These are phyloP conservation scores for Fusarium anguioides DNA, from an alignment of 2,329 filamentous ascomycete species.

Conservation along the genomic window DNA sequence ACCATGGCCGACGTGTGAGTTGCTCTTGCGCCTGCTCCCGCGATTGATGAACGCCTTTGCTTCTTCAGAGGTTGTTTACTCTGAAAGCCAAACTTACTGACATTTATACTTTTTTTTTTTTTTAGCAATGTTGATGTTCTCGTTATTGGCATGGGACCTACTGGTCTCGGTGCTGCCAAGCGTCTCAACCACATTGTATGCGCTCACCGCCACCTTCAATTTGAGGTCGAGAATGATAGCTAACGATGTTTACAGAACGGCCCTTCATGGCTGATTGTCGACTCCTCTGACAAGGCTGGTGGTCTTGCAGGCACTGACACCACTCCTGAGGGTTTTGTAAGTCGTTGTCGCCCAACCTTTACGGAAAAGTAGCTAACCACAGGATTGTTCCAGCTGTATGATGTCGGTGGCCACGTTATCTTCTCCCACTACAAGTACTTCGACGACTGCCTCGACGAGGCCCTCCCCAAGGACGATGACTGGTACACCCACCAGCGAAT, in stretches of 20 bases:
- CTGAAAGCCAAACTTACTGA: constrained; percentile 30
- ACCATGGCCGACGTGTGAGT: constrained; percentile 57
- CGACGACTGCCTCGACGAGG: constrained; percentile 98
- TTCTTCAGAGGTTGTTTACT: not conserved
- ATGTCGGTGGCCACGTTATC: constrained; percentile 98
- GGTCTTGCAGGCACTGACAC: constrained; percentile 96
- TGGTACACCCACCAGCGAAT: constrained; percentile 99
- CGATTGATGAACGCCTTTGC: constrained; percentile 10
- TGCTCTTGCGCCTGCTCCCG: constrained; percentile 21
- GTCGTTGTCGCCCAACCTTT: constrained; percentile 56
- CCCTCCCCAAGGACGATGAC: constrained; percentile 90
- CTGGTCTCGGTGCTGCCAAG: constrained; percentile 97
- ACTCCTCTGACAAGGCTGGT: constrained; percentile 90
- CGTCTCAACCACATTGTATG: constrained; percentile 94
- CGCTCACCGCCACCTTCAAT: constrained; percentile 50
- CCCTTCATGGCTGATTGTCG: constrained; percentile 95
- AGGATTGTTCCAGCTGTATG: constrained; percentile 78
- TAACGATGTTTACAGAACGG: constrained; percentile 71
- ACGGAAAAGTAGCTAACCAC: constrained; percentile 33
- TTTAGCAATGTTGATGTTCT: constrained; percentile 91
- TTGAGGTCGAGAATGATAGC: constrained; percentile 35
- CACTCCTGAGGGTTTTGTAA: constrained; percentile 95
- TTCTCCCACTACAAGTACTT: constrained; percentile 99
- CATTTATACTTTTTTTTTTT: not conserved
- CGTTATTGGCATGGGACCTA: constrained; percentile 97